Evolutionary conservation across 495 filamentous ascomycete genomes (phyloP).

Genomic region (Choiromyces venosus): DNA sequence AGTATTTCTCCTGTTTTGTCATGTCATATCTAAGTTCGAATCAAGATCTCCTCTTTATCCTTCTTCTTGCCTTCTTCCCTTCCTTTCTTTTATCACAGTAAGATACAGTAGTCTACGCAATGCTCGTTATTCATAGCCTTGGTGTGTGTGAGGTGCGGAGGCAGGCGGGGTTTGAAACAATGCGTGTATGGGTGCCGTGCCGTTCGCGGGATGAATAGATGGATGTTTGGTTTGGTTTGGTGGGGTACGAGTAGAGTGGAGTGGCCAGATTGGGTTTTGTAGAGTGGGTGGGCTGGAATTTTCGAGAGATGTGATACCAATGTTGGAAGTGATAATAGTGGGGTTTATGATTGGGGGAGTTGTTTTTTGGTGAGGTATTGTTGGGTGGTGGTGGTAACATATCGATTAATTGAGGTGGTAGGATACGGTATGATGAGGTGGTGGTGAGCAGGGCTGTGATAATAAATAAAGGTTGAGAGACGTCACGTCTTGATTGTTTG

Average conservation of each 20-base stretch:
- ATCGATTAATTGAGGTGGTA: background rate
- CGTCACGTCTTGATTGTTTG: background rate
- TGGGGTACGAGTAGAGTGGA: background rate
- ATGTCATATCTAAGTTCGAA: no score
- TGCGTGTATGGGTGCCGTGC: background rate
- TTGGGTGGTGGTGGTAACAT: background rate
- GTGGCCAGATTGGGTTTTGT: background rate
- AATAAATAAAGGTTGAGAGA: background rate
- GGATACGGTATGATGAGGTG: background rate
- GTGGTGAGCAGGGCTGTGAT: background rate
- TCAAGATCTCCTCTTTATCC: no score
- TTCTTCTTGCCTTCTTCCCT: no score
- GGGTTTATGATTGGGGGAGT: background rate
- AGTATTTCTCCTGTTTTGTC: no score
- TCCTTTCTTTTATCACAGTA: no score
- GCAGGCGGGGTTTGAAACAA: background rate
- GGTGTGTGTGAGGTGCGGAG: no score
- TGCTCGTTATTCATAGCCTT: no score
- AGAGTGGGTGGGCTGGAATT: background rate
- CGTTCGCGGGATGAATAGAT: background rate
- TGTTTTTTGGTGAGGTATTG: background rate
- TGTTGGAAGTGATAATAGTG: background rate
- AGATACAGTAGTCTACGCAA: background rate
- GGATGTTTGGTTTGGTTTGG: background rate
- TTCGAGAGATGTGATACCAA: background rate